These are phyloP conservation scores for Aspergillus biplanus DNA, from an alignment of 495 filamentous ascomycete species.

Conservation along the genomic window DNA sequence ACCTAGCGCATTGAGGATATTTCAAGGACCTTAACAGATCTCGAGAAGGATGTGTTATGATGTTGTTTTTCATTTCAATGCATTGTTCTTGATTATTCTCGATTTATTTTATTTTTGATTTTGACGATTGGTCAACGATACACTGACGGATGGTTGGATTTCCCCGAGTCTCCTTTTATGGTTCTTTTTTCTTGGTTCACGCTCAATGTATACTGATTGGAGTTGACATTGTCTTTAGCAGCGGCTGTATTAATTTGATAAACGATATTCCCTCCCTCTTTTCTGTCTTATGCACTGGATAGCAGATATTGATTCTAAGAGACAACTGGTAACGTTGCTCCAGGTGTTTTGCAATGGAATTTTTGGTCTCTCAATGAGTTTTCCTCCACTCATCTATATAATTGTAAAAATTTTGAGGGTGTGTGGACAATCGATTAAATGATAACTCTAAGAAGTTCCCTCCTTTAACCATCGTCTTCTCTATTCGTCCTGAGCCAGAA, in stretches of 20 bases:
- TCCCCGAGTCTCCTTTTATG: slow-evolving; percentile 20
- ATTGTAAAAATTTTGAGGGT: too few species aligned
- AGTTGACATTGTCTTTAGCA: slow-evolving; percentile 30
- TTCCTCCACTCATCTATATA: too few species aligned
- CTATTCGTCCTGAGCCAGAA: slow-evolving; percentile 23
- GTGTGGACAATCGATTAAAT: too few species aligned
- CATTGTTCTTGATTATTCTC: not conserved
- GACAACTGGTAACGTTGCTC: too few species aligned
- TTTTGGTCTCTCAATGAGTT: too few species aligned
- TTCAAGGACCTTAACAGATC: not conserved
- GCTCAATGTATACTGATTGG: slow-evolving; percentile 37
- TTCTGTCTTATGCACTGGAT: not conserved
- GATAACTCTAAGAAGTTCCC: not conserved
- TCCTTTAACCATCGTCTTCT: slow-evolving; percentile 10
- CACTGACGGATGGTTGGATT: slow-evolving; percentile 21
- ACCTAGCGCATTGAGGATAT: not conserved
- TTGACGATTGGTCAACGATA: slow-evolving; percentile 20
- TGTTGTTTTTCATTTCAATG: not conserved
- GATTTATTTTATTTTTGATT: not conserved
- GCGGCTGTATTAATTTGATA: slow-evolving; percentile 41
- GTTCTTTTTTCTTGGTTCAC: slow-evolving; percentile 24
- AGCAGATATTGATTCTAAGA: too few species aligned
- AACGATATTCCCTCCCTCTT: slow-evolving; percentile 18
- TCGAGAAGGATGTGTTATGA: not conserved
- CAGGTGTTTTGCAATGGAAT: too few species aligned